Conservation (phyloP, 306 rosid genomes). For the Biancaea sappan region DNA sequence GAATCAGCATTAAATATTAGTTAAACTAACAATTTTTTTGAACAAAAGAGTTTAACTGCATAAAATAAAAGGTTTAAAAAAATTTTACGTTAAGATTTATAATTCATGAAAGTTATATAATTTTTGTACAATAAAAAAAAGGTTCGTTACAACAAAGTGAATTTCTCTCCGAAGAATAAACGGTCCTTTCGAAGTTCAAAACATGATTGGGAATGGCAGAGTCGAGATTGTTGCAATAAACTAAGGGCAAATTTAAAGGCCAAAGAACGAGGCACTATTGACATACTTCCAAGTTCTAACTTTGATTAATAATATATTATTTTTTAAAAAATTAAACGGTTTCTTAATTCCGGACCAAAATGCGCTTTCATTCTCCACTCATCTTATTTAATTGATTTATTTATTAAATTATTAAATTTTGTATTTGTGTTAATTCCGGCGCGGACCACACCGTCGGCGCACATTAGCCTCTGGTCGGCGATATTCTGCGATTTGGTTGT, state of each 20-base stretch:
- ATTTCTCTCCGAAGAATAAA: no score
- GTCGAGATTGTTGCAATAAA: conserved; percentile 37
- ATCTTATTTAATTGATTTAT: not conserved
- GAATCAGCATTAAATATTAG: no score
- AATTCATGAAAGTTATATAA: no score
- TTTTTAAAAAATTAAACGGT: not conserved
- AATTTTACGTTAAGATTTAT: no score
- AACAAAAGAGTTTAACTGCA: no score
- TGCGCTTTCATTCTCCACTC: not conserved
- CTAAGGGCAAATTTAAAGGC: conserved; percentile 37
- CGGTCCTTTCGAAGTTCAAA: no score
- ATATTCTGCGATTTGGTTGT: not conserved
- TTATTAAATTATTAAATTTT: not conserved
- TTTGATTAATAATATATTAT: conserved; percentile 2
- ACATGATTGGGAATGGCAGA: conserved; percentile 27
- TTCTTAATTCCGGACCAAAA: conserved; percentile 34
- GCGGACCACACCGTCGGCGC: conserved; percentile 42
- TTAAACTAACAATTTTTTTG: no score
- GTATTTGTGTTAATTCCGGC: conserved; percentile 29
- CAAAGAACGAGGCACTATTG: conserved; percentile 31
- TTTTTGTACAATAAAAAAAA: no score
- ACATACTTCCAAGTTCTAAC: conserved; percentile 10
- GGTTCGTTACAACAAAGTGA: no score
- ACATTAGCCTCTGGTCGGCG: conserved; percentile 35
- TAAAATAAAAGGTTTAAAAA: no score